Percentiles rank a stretch among this genome's conserved stretches.
phyloP scores from a whole-genome alignment of 768 basidiomycete genomes.

The Tephrocybe sp. region DNA sequence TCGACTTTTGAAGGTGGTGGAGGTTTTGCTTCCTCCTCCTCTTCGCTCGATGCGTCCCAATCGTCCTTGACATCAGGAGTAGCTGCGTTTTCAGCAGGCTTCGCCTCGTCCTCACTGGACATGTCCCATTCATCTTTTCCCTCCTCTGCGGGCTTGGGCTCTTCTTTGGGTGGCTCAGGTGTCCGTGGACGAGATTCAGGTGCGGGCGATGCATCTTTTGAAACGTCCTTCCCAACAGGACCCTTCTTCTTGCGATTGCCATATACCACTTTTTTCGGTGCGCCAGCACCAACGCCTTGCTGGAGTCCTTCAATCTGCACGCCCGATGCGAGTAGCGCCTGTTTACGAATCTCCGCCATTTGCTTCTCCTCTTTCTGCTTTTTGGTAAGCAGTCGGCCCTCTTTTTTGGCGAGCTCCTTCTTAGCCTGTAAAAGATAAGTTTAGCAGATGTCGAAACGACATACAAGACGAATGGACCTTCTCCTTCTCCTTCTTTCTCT shows the following conservation, averaged over 20 bases:
- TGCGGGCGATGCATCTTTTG: slow-evolving; percentile 53
- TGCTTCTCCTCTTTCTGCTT: slow-evolving; percentile 95
- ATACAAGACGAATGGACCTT: slow-evolving; percentile 46
- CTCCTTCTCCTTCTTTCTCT: slow-evolving; percentile 83
- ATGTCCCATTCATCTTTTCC: slow-evolving; percentile 40
- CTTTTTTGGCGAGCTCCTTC: slow-evolving; percentile 86
- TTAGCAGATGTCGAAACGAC: slow-evolving; percentile 2
- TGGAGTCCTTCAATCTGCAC: slow-evolving; percentile 89
- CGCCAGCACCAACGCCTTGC: slow-evolving; percentile 41
- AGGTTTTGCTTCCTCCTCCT: slow-evolving; percentile 40
- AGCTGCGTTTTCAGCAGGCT: slow-evolving; percentile 25
- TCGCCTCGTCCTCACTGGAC: slow-evolving; percentile 21
- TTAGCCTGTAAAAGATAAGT: slow-evolving; percentile 58
- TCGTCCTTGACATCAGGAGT: slow-evolving; percentile 16
- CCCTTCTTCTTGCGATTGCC: slow-evolving; percentile 81
- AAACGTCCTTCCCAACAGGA: slow-evolving; percentile 39
- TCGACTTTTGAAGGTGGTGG: slow-evolving; percentile 12
- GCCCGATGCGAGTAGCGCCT: slow-evolving; percentile 87
- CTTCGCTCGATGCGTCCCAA: slow-evolving; percentile 74
- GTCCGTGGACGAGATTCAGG: slow-evolving; percentile 53
- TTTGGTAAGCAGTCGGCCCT: slow-evolving; percentile 93
- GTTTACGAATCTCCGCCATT: slow-evolving; percentile 84
- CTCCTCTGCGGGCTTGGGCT: slow-evolving; percentile 23
- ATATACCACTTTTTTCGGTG: slow-evolving; percentile 77
- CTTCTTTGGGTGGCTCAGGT: slow-evolving; percentile 32